Evolutionary conservation across 2,329 filamentous ascomycete genomes (phyloP), one percentile per base, ranked within the genome.

Genomic region (Arachnomyces sp.): DNA sequence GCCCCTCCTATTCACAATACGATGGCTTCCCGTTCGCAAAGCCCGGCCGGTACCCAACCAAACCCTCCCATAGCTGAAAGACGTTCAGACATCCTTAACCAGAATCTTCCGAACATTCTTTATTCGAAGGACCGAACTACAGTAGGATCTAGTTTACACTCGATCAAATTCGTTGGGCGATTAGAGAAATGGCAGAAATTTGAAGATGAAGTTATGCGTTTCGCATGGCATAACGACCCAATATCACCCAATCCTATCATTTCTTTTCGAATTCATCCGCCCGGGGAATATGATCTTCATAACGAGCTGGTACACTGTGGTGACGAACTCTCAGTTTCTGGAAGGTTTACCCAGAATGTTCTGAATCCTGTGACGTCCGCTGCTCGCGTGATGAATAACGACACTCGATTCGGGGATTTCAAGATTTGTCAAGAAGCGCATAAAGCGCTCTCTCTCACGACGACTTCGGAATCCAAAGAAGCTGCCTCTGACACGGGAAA

Each of bases 301-400:
- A 25, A 25, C 9, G 21, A 25, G 9, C 21, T 25, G 21, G 21
- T 25, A 5, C 9, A 5, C 21, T 44, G 41, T 30, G 42, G 44
- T 11, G 41, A 44, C 15, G 41, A 46, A 32, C 38, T 41, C 30
- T 44, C 44, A n/a, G 18, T 46, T 12, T 41, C 38, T 40, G 44
- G 44, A 18, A 18, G 44, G 15, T 44, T 35, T 34, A 28, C 3
- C 7, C 35, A 46, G 13, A 46, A 46, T 31, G 41, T 31, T 6
- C 41, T 46, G 8, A 12, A 9, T 7, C 44, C 44, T 30, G 32
- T 38, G 36, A 38, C 32, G 13, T 29, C 40, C 7, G 44, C 42
- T 39, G 34, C 40, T 3, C 36, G 34, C 25, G 31, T 32, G 4
- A 39, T 36, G 9, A 14, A 13, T 2, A 30, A 44, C 17, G 14